Base-by-base conservation (phyloP, 2,329 filamentous ascomycete species). In the Aspergillus nomiae region DNA sequence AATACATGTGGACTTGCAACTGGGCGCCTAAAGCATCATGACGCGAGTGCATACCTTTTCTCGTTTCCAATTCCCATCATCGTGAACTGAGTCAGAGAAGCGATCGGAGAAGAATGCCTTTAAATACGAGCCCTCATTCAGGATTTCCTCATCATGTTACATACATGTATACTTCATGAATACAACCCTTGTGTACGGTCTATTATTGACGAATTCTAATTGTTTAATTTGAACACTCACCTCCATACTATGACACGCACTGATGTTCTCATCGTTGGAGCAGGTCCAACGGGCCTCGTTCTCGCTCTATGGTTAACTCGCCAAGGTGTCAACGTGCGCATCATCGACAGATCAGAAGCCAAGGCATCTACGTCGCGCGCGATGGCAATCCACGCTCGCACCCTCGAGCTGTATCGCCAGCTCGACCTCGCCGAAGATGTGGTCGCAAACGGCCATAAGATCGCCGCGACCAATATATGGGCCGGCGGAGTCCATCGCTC, bases 391-490 rank as follows among this genome's bases (percentile, higher is more conserved):
- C 84, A 86, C 61, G 75, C 82, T 14, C 80, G 84, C 10, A 83
- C 80, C 1, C 68, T 84, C 10, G 84, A 86, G 67, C 74, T 85
- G 28, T 78, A 85, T 56, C 78, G 78, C 54, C 83, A 84, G 45
- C 78, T 85, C 51, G 73, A 73, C 6, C 66, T 81, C 36, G 70
- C 77, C 9, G 72, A 79, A 12, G 70, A 71, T 3, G 67, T 84
- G 30, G 51, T 82, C 2, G 63, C 67, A 1, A 69, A 70, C 6
- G 81, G 82, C 21, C 77, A 76, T 53, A 67, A 75, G 21, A 71
- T 79, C n/a, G 65, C 66, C 16, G 80, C 79, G 11, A 73, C 77
- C 10, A 76, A 77, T 12, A 61, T 83, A 14, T 81, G 77, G 73
- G 58, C 71, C 0, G 61, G 70, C 28, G 68, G 71, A 9, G 56